Evolutionary conservation across 1,139 yeast genomes (phyloP), one percentile per base, ranked within the genome.

Genomic region (Taphrina flavorubra): DNA sequence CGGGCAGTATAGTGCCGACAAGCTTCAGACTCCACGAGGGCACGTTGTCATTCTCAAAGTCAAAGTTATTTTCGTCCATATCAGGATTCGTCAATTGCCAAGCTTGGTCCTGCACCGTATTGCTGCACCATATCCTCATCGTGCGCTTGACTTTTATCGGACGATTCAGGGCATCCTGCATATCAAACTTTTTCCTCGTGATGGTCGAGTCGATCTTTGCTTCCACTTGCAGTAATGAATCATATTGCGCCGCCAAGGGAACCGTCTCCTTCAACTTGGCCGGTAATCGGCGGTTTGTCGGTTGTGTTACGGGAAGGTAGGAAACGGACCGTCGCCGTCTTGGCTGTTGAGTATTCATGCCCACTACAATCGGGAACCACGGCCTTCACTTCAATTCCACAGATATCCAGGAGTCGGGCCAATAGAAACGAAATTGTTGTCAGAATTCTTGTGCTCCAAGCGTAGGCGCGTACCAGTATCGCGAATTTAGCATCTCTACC

Each of bases 21-120:
- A 94, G 85, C 69, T 96, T 83, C 73, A 94, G 81, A 0, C 95
- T 89, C 97, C 97, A 94, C 6, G 85, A 76, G 7, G 95, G 85
- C 63, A 77, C 70, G 60, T 74, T 72, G 70, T 77, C 74, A 70
- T 76, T 72, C 70, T 74, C 76, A 74, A 76, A 74, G 70, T 75
- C 77, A 73, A 77, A 77, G 31, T 77, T 77, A 66, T 81, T 78
- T 6, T 73, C 74, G 49, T 75, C 78, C 39, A 31, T 39, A 18
- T 39, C 65, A 39, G 51, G 44, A 20, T 18, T 34, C 34, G 72
- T 73, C 69, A 70, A 70, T 76, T 92, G 98, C 99, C 99, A 94
- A 59, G 95, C 91, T 79, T 94, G 98, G 77, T 90, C 90, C 72
- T 87, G 89, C 56, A 89, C 82, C 1, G 91, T 88, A 77, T 90